Evolutionary conservation across 176 grass and related monocot genomes (phyloP).

Genomic region (Miscanthus lutarioriparius): DNA sequence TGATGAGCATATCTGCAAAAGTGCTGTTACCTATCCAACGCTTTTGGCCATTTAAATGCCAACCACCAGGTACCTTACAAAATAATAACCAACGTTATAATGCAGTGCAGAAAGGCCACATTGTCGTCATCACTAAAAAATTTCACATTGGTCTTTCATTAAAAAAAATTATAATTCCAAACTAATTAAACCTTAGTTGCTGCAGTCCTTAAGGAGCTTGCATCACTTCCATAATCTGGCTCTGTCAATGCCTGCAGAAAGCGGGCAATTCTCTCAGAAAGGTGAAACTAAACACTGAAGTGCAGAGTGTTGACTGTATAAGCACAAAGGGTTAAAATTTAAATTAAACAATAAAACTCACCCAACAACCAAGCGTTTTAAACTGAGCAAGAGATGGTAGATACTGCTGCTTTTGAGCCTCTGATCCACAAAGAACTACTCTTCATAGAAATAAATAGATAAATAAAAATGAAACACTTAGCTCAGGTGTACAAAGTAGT

Average conservation of each 20-base stretch:
- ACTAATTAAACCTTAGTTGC: conserved; percentile 66
- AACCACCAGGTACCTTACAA: conserved; percentile 84
- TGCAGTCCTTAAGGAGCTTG: conserved; percentile 71
- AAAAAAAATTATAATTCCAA: neutral
- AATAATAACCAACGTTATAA: conserved; percentile 26
- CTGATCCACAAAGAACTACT: neutral
- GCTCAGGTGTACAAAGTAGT: conserved; percentile 5
- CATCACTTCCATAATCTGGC: conserved; percentile 88
- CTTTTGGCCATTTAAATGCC: conserved; percentile 91
- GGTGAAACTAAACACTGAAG: neutral
- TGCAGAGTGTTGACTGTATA: neutral
- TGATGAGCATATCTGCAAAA: conserved; percentile 81
- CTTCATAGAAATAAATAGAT: conserved; percentile 26
- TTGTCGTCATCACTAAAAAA: conserved; percentile 10
- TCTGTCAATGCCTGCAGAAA: conserved; percentile 81
- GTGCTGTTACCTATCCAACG: conserved; percentile 97
- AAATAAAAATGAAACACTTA: neutral
- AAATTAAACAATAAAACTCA: conserved; percentile 46
- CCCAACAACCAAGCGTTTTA: conserved; percentile 79
- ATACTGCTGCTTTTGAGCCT: conserved; percentile 51
- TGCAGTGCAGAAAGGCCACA: neutral
- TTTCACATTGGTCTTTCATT: neutral
- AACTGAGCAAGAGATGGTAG: conserved; percentile 70
- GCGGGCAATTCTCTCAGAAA: neutral
- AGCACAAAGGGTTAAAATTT: neutral